Conservation (phyloP, 2,329 filamentous ascomycete genomes). For the Neonectria neomacrospora region DNA sequence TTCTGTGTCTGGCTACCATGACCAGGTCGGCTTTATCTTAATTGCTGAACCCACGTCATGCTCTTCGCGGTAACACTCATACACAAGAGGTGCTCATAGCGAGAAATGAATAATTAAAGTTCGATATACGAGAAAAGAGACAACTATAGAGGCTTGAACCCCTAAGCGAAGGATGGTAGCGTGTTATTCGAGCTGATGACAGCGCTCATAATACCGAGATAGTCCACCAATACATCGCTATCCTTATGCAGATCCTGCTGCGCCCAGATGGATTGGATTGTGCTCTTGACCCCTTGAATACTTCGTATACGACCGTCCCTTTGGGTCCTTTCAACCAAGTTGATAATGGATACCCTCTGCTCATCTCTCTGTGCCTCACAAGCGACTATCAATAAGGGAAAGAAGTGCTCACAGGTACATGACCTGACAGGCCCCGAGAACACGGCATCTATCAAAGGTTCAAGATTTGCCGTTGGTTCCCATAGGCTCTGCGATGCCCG, state of each 20-base stretch:
- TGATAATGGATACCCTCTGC: constrained; percentile 45
- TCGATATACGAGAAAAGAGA: neutral
- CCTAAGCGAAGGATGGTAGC: constrained; percentile 28
- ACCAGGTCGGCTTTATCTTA: too few species aligned
- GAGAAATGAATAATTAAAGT: neutral
- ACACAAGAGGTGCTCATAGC: too few species aligned
- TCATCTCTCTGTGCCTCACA: constrained; percentile 50
- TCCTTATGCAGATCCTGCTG: constrained; percentile 50
- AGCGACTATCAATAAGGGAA: constrained; percentile 49
- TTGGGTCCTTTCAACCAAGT: constrained; percentile 46
- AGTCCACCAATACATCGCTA: constrained; percentile 45
- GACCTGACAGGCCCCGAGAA: constrained; percentile 30
- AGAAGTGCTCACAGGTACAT: constrained; percentile 46
- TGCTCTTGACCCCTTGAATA: constrained; percentile 35
- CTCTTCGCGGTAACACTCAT: too few species aligned
- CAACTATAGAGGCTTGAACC: neutral
- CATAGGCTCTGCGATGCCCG: constrained; percentile 40
- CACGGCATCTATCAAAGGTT: constrained; percentile 30
- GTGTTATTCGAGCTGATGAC: constrained; percentile 29
- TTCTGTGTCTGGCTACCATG: too few species aligned
- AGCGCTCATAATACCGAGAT: constrained; percentile 41
- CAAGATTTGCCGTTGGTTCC: constrained; percentile 35
- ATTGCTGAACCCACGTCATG: too few species aligned
- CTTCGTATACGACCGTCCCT: constrained; percentile 33
- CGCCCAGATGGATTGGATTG: constrained; percentile 48